Evolutionary conservation across 371 early-diverging fungal genomes (phyloP), one percentile per base, ranked within the genome.

Genomic region (Haplosporangium sp.): DNA sequence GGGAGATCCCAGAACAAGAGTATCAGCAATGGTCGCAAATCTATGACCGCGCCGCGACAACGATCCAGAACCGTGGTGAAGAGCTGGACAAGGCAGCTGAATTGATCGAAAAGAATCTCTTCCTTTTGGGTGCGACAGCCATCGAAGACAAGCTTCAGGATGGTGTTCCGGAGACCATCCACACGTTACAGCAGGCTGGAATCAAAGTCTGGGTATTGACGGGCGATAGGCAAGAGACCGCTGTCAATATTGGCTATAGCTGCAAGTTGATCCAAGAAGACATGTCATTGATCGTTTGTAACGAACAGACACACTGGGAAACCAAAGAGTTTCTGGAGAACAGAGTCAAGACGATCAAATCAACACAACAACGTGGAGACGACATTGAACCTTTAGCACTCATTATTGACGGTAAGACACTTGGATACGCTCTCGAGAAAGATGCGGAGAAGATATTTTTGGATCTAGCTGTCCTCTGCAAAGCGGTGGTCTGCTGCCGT

Each of bases 121-220:
- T 93, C 50, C 83, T 97, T 64, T 72, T 99, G 37, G 99, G 99
- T 11, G 96, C 98, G 0, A 98, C 99, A 5, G 99, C 99, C 14
- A 98, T 99, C 74, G 99, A 99, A 85, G 99, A 99, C 83, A 94
- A 93, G 81, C 84, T 99, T 10, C 99, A 99, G 87, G 99, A 98
- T 64, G 96, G 96, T 63, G 99, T 99, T 1, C 96, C 97, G 7
- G 95, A 97, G 66, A 97, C 99, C 0, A 97, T 99, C 64, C 90
- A 93, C 73, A 95, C 95, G n/a, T 84, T 99, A 55, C 94, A 93
- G 59, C 92, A 94, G 74, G 99, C 98, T 10, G 98, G 98, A 6
- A 95, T 95, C 77, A 93, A 92, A 69, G 91, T 98, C 36, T 99
- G 99, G 99, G 97, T 99, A 54, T 73, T 96, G 65, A 96, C 96